Conservation (phyloP, 352 stramenopile species). For the Plasmopara halstedii region DNA sequence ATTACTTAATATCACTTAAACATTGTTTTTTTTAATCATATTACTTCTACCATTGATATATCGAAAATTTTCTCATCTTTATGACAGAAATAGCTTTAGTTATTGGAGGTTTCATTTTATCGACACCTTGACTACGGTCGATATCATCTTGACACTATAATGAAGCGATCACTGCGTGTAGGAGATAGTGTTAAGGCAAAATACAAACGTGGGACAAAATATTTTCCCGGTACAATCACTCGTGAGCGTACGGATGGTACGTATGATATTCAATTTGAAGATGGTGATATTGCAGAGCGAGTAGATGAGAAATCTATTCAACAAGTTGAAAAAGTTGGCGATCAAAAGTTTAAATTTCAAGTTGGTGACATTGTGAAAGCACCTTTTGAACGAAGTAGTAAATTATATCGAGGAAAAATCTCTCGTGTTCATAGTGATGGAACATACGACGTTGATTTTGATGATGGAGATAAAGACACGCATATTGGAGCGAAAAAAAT, state of each 20-base stretch:
- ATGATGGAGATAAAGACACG: conserved; percentile 28
- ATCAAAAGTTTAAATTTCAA: conserved; percentile 7
- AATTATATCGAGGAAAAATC: conserved; percentile 35
- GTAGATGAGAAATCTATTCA: conserved; percentile 28
- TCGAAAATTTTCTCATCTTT: too few relatives aligned
- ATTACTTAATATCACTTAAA: too few relatives aligned
- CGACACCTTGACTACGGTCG: too few relatives aligned
- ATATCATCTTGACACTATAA: too few relatives aligned
- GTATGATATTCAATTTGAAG: conserved; percentile 43
- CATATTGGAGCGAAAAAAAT: conserved; percentile 25
- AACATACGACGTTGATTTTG: conserved; percentile 43
- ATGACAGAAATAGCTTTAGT: too few relatives aligned
- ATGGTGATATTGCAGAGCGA: conserved; percentile 28
- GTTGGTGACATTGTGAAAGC: conserved; percentile 51
- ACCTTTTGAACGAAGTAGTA: conserved; percentile 29
- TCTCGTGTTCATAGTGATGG: conserved; percentile 30
- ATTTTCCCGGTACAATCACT: conserved; percentile 32
- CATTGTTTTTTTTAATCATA: too few relatives aligned
- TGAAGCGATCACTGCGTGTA: conserved; percentile 8
- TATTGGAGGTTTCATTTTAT: too few relatives aligned
- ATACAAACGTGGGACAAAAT: conserved; percentile 30
- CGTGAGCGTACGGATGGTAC: conserved; percentile 30
- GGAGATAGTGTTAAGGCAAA: conserved; percentile 24
- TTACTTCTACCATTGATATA: too few relatives aligned
- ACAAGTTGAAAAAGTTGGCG: conserved; percentile 6